Evolutionary conservation across 2,329 filamentous ascomycete genomes (phyloP).

Genomic region (Cladophialophora exuberans): DNA sequence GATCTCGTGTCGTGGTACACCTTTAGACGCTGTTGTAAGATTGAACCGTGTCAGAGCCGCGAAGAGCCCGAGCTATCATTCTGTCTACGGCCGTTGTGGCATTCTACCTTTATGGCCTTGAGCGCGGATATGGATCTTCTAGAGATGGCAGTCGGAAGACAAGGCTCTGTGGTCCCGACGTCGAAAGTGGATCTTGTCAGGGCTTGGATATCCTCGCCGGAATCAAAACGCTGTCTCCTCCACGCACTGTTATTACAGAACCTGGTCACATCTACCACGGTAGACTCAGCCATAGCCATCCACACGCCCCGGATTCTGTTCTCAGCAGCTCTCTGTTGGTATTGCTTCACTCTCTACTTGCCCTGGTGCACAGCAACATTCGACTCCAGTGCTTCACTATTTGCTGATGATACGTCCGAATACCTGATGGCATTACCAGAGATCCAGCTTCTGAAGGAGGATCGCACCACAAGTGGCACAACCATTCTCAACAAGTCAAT

Average conservation of each 20-base stretch:
- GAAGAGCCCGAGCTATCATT: conserved; percentile 29
- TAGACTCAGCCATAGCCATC: conserved; percentile 26
- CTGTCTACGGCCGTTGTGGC: conserved; percentile 36
- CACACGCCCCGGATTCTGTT: conserved; percentile 31
- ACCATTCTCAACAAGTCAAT: background rate
- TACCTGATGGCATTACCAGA: conserved; percentile 6
- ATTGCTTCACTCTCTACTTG: conserved; percentile 18
- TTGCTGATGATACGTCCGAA: background rate
- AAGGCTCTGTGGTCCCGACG: conserved; percentile 28
- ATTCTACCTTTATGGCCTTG: conserved; percentile 33
- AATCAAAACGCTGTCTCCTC: conserved; percentile 29
- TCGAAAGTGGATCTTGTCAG: conserved; percentile 10
- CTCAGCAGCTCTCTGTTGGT: conserved; percentile 21
- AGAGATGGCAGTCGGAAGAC: conserved; percentile 33
- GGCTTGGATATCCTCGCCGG: conserved; percentile 31
- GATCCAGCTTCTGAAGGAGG: conserved; percentile 5
- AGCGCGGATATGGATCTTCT: conserved; percentile 34
- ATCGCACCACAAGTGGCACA: background rate
- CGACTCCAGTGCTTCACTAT: background rate
- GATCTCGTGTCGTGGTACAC: conserved; percentile 8
- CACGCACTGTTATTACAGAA: conserved; percentile 31
- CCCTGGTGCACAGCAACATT: background rate
- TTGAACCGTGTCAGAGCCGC: background rate
- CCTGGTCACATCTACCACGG: conserved; percentile 17
- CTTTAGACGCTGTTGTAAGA: conserved; percentile 2